Conservation (phyloP, 2,329 filamentous ascomycete species). For the Microcyclosporella mali region DNA sequence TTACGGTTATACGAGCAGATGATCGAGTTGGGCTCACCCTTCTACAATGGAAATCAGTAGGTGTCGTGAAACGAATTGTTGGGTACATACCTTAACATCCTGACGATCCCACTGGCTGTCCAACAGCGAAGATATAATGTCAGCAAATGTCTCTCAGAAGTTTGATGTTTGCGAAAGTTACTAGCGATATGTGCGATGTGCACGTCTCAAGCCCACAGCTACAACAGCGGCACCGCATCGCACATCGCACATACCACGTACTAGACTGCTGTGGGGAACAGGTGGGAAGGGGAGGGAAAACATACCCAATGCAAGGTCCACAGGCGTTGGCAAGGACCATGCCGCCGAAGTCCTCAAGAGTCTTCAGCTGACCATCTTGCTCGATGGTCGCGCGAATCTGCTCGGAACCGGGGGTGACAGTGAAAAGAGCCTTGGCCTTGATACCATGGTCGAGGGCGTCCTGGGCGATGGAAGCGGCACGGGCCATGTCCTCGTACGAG, state of each 20-base stretch:
- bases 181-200: too few relatives aligned
- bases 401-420: constrained; percentile 92
- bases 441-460: constrained; percentile 88
- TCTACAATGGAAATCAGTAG: constrained; percentile 55
- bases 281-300: too few relatives aligned
- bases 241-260: too few relatives aligned
- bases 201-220: too few relatives aligned
- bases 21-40: constrained; percentile 93
- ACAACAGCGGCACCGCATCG: too few relatives aligned
- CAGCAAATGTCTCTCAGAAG: not conserved
- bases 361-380: constrained; percentile 60
- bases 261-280: too few relatives aligned
- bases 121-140: constrained; percentile 14
- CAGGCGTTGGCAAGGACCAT: constrained; percentile 94
- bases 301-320: constrained; percentile 71
- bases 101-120: constrained; percentile 89
- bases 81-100: too few relatives aligned
- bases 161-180: not conserved
- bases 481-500: constrained; percentile 83
- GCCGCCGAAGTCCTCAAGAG: constrained; percentile 93
- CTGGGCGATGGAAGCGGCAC: constrained; percentile 81
- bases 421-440: constrained; percentile 90
- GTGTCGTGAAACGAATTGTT: too few relatives aligned
- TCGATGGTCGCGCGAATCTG: constrained; percentile 92
- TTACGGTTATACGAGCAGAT: constrained; percentile 99